These are phyloP conservation scores for Sonneratia caseolaris DNA, from an alignment of 345 rosid genomes.

Conservation along the genomic window DNA sequence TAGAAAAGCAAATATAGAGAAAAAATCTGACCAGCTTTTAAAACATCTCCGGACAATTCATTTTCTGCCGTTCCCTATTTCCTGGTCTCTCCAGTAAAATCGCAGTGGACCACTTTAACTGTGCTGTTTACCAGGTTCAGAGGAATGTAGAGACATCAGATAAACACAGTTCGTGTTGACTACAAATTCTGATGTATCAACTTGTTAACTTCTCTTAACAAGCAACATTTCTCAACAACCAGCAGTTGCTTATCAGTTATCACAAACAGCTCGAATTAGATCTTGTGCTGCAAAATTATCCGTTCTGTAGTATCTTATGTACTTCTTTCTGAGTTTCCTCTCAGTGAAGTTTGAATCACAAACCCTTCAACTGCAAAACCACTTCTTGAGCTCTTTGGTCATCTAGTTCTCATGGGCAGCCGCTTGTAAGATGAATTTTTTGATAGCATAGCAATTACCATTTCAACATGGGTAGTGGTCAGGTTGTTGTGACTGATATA, in stretches of 20 bases:
- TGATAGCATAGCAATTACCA: too few species aligned
- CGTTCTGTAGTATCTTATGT: too few species aligned
- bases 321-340: neutral
- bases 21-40: neutral
- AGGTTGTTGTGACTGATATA: neutral
- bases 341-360: constrained; percentile 9
- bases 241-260: neutral
- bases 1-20: constrained; percentile 10
- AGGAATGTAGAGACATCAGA: neutral
- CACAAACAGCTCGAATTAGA: too few species aligned
- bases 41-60: constrained; percentile 15
- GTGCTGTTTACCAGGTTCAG: neutral
- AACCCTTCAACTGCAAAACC: constrained; percentile 26
- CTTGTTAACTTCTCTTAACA: too few species aligned
- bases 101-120: neutral
- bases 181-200: too few species aligned
- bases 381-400: constrained; percentile 7
- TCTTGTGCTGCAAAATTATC: neutral
- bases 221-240: too few species aligned
- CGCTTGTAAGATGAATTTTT: too few species aligned
- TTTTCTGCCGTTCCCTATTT: constrained; percentile 17
- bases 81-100: constrained; percentile 28
- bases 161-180: neutral
- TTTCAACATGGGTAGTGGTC: too few species aligned
- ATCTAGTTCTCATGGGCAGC: too few species aligned